Base-by-base conservation (phyloP, 495 filamentous ascomycete genomes). In the Aspergillus kassunensis region DNA sequence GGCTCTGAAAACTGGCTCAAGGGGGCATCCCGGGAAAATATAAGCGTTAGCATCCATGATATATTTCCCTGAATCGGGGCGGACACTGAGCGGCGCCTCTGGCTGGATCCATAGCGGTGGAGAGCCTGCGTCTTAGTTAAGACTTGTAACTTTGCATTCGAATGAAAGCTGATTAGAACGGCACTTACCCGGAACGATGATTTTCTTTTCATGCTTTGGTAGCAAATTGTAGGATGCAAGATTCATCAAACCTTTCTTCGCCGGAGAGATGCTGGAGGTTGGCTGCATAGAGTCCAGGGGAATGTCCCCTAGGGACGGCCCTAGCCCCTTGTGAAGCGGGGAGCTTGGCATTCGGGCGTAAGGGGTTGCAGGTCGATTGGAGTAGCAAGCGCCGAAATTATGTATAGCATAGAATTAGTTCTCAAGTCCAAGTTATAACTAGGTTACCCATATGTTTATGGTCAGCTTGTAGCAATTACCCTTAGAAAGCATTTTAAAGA, bases 1-100 rank as follows among this genome's bases (percentile, higher is more conserved):
- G 21, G 46, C 46, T 16, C 33, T n/a, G 46, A 49, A 24, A 2
- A 49, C 33, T n/a, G 46, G 46, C 33, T 37, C 46, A 24, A 49
- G 18, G 12, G 46, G 30, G 21, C 12, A 39, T 20, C 20, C 12
- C 5, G 31, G 33, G n/a, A 49, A 49, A 10, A 37, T 21, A 34
- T 36, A 16, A 2, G 12, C 13, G 19, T 49, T 37, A 12, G 34
- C 16, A 29, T 49, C 31, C 31, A n/a, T 21, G 19, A 39, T 24
- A n/a, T 37, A 49, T 39, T 9, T 13, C n/a, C 46, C 46, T 7
- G 46, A 30, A n/a, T 49, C 46, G 13, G 31, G 33, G 12, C 13
- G 1, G 18, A 49, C 33, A 6, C 13, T 37, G 18, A 21, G 5
- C 20, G 46, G 46, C 4, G 10, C 12, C 7, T 6, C 8, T 11